Conservation (phyloP, 768 basidiomycete species). For the Cubamyces sp. region DNA sequence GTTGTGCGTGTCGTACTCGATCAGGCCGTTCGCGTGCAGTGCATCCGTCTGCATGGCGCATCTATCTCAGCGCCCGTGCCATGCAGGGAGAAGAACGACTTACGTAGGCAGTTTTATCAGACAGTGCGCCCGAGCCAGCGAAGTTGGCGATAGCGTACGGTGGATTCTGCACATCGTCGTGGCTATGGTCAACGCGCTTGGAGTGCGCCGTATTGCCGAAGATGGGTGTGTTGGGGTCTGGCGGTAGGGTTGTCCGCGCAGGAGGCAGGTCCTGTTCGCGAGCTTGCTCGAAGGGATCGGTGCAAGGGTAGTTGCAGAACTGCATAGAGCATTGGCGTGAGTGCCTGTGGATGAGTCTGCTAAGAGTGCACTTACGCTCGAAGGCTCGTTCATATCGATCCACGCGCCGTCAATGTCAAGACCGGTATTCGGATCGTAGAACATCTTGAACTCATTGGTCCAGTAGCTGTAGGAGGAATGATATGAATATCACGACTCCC, state of each 20-base stretch:
- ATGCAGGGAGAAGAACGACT: constrained; percentile 25
- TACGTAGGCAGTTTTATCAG: constrained; percentile 58
- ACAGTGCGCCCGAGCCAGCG: constrained; percentile 48
- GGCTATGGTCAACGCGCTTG: constrained; percentile 36
- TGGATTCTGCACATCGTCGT: constrained; percentile 49
- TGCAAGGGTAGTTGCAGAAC: constrained; percentile 69
- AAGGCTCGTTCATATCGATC: constrained; percentile 80
- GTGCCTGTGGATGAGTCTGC: background rate
- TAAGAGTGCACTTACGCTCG: constrained; percentile 49
- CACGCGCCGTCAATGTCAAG: constrained; percentile 73
- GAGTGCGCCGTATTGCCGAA: constrained; percentile 41
- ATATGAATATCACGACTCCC: background rate
- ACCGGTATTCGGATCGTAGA: constrained; percentile 56
- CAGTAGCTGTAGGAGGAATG: constrained; percentile 50
- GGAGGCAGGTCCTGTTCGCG: constrained; percentile 57
- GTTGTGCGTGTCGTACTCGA: constrained; percentile 68
- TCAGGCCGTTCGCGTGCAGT: constrained; percentile 58
- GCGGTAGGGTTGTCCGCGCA: constrained; percentile 49
- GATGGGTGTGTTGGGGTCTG: constrained; percentile 56
- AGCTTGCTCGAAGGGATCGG: constrained; percentile 63
- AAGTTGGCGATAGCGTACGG: constrained; percentile 66
- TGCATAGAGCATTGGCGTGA: constrained; percentile 27
- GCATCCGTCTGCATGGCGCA: constrained; percentile 35
- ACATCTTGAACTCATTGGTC: constrained; percentile 60
- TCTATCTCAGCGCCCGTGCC: background rate